phyloP scores from a whole-genome alignment of 106 monocot genomes.

The Allium cepa region DNA sequence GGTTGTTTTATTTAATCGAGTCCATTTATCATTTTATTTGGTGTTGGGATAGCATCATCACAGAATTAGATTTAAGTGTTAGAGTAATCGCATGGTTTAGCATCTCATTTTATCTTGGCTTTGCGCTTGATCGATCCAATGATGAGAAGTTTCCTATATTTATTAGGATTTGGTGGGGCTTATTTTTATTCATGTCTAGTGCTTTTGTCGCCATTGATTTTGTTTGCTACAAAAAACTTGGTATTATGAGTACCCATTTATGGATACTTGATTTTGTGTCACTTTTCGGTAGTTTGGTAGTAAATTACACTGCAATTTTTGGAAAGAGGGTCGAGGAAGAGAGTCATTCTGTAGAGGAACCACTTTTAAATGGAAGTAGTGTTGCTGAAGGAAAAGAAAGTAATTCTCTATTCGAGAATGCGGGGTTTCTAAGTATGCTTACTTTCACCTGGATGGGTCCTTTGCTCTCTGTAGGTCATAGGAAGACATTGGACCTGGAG shows the following conservation, averaged over 20 bases:
- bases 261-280: constrained; percentile 50
- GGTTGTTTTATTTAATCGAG: constrained; percentile 24
- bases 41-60: constrained; percentile 13
- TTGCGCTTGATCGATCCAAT: constrained; percentile 12
- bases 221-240: constrained; percentile 13
- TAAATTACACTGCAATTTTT: constrained; percentile 31
- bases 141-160: constrained; percentile 38
- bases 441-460: constrained; percentile 53
- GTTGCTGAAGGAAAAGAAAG: not conserved
- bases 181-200: constrained; percentile 39
- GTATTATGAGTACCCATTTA: constrained; percentile 13
- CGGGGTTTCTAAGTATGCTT: constrained; percentile 31
- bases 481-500: constrained; percentile 33
- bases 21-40: constrained; percentile 31
- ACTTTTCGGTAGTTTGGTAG: constrained; percentile 18
- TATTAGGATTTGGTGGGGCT: constrained; percentile 57
- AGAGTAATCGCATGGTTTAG: constrained; percentile 44
- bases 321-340: constrained; percentile 22
- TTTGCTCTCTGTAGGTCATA: constrained; percentile 36
- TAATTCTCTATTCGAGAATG: constrained; percentile 19
- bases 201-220: constrained; percentile 29
- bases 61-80: constrained; percentile 29
- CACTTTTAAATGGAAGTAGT: constrained; percentile 40
- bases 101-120: constrained; percentile 24
- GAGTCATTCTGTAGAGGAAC: constrained; percentile 25